Evolutionary conservation across 2,329 filamentous ascomycete genomes (phyloP), one percentile per base, ranked within the genome.

Genomic region (Thelonectria olida): DNA sequence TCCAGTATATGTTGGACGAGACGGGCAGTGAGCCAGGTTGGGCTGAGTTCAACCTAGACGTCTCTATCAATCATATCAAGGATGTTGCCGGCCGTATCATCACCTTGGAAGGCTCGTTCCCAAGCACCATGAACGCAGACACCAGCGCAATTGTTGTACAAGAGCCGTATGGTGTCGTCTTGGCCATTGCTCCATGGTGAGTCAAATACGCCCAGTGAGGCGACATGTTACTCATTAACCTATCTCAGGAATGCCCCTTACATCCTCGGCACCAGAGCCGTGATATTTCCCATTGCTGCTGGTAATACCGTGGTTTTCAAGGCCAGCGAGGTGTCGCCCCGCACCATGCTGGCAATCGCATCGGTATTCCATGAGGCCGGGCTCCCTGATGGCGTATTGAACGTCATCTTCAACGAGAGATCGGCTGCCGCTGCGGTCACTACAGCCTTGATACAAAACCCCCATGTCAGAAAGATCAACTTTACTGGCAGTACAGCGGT

Each of bases 181-280:
- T 96, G 27, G 89, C 87, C 3, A 93, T 96, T 75, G 91, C 90
- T 2, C 92, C 93, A 9, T 97, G 93, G 92, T 93, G 81, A 68
- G 79, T 67, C 9, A 20, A 36, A 5, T 7, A 22, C 41, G 27
- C 28, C 52, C 9, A 9, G 17, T 15, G n/a, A 15, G n/a, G 22
- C 4, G n/a, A 44, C 3, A 9, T 25, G 12, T 28, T n/a, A 41
- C 41, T 65, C 19, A 52, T 38, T 15, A 25, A 2, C 17, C 20
- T 12, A 22, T 23, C 4, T 20, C 28, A 87, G 85, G 84, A 88
- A 89, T 66, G 83, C 86, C 2, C 81, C 85, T 2, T 82, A 84
- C 63, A 82, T 87, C 59, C 79, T 89, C 10, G 84, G 83, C 17
- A 72, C 81, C 23, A 80, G 86, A 42, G 75, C 83, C 4, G 84